Evolutionary conservation across 495 filamentous ascomycete species (phyloP).

Genomic region (Hamigera avellanea): DNA sequence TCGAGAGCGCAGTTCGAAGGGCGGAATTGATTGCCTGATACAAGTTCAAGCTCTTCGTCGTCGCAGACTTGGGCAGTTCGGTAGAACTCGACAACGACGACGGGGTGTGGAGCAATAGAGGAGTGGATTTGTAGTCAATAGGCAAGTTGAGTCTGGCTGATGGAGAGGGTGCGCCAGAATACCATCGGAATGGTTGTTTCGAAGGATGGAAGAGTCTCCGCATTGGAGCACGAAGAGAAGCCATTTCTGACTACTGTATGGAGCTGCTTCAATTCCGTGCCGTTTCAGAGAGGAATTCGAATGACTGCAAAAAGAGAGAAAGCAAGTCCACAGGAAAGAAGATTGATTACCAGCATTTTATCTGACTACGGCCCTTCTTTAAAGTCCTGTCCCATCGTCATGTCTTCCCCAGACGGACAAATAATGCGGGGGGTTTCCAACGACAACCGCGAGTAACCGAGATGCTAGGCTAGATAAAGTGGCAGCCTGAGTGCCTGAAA

Average conservation of each 20-base stretch:
- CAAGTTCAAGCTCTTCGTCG: constrained; percentile 76
- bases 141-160: constrained; percentile 66
- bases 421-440: background rate
- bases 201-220: constrained; percentile 7
- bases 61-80: constrained; percentile 52
- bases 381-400: background rate
- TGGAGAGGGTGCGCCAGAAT: constrained; percentile 22
- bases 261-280: background rate
- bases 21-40: constrained; percentile 91
- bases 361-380: background rate
- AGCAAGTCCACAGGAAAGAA: too few relatives aligned
- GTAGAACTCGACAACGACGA: constrained; percentile 52
- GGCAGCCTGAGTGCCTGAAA: too few relatives aligned
- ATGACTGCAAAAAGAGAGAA: too few relatives aligned
- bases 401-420: background rate
- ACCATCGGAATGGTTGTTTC: constrained; percentile 7
- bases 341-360: too few relatives aligned
- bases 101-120: constrained; percentile 69
- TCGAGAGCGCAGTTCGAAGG: constrained; percentile 65
- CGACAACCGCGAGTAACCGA: background rate
- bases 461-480: too few relatives aligned
- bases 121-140: constrained; percentile 75
- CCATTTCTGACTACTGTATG: background rate
- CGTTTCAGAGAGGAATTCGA: background rate
- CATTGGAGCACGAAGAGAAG: constrained; percentile 1